Base-by-base conservation (phyloP, 2,329 filamentous ascomycete species). In the Hypoxylon sp. region DNA sequence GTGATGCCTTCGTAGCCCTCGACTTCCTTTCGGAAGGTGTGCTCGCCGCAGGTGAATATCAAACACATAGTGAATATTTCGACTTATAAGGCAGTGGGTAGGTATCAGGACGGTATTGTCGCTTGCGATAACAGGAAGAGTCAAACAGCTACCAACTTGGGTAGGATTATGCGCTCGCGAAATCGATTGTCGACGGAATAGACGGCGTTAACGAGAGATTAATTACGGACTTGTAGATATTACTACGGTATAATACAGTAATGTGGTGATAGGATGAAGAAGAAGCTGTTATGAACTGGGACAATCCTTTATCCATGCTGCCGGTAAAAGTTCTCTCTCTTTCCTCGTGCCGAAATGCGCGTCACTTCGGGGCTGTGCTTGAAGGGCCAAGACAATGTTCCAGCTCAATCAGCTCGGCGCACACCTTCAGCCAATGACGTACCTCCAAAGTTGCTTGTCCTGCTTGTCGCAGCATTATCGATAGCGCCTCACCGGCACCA, bases 1-100 rank as follows among this genome's bases (percentile, higher is more conserved):
- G 86, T 78, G 67, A 90, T 77, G 71, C 86, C 85, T 74, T 90
- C 86, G 75, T 90, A 90, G 71, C 88, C 89, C 60, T 86, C 78
- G 48, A 89, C 82, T 61, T 87, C 82, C 75, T 84, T 87, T 68
- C 85, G 85, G 77, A 89, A 89, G 38, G 86, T 89, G 74, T 88
- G 83, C 77, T 89, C 86, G 72, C 87, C 87, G 73, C 86, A 89
- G 69, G 86, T 84, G 74, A 89, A 89, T 78, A 89, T 85, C 75
- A 89, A 82, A 81, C 87, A 89, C 87, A 89, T 89, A 67, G 58
- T 63, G 51, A 41, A 4, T 13, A 13, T n/a, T 60, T 50, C 7
- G 28, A 45, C 2, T 52, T 48, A 51, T 67, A 30, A 28, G 51
- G 23, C 17, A 5, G 19, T 23, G 25, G 11, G 5, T 25, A 3